Percentiles rank a stretch among this genome's conserved stretches.
These are phyloP conservation scores for Penicillium sp. DNA, from an alignment of 2,329 filamentous ascomycete genomes.

Conservation along the genomic window DNA sequence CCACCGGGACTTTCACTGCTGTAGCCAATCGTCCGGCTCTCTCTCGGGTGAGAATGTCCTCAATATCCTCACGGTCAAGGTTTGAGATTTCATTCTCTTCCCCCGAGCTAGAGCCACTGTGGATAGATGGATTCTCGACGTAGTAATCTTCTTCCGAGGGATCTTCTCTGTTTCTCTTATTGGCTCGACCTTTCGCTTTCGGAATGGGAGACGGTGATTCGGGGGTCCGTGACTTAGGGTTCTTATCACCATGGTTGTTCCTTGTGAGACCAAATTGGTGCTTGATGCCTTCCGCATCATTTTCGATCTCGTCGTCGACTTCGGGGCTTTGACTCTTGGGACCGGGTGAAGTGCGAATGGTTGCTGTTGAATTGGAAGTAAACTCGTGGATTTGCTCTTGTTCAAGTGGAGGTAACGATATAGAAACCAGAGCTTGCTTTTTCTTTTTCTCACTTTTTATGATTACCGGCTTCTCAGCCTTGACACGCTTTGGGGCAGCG, in stretches of 20 bases:
- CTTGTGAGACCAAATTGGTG: background rate
- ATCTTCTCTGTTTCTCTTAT: background rate
- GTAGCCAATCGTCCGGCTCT: conserved; percentile 35
- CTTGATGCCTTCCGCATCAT: background rate
- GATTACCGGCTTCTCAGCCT: background rate
- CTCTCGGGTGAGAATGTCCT: conserved; percentile 31
- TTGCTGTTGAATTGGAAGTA: background rate
- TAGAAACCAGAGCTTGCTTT: background rate
- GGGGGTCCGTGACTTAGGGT: no score
- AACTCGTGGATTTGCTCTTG: background rate
- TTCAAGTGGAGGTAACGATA: background rate
- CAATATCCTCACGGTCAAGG: conserved; percentile 25
- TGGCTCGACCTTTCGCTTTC: no score
- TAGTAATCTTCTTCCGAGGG: conserved; percentile 1
- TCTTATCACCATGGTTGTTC: no score
- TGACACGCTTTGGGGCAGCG: background rate
- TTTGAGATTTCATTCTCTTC: background rate
- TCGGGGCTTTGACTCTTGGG: background rate
- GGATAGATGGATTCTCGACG: conserved; percentile 13
- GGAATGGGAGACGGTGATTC: no score
- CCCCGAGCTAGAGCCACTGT: conserved; percentile 12
- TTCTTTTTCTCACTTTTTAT: background rate
- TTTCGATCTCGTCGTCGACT: background rate
- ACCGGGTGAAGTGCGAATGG: background rate
- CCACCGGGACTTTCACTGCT: conserved; percentile 40